Evolutionary conservation across 2,329 filamentous ascomycete genomes (phyloP).

Genomic region (Juglanconis sp.): DNA sequence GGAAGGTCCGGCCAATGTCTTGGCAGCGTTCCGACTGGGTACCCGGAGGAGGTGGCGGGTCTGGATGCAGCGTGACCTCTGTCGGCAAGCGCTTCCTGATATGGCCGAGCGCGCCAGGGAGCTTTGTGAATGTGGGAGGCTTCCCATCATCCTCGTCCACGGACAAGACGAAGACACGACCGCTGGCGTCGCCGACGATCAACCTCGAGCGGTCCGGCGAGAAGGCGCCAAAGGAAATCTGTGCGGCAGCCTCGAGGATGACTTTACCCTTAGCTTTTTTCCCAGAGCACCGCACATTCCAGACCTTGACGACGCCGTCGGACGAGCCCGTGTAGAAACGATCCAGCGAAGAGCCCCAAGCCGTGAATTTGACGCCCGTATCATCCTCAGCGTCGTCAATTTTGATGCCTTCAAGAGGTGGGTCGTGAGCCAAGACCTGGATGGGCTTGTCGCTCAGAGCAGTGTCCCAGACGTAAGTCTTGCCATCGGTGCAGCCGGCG

Average conservation of each 20-base stretch:
- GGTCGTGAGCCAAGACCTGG: slow-evolving; percentile 53
- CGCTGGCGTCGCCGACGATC: slow-evolving; percentile 59
- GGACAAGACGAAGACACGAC: slow-evolving; percentile 55
- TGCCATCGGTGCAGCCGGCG: slow-evolving; percentile 60
- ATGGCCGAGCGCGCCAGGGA: slow-evolving; percentile 33
- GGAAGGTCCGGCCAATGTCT: slow-evolving; percentile 27
- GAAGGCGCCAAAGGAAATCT: slow-evolving; percentile 57
- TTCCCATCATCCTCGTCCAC: slow-evolving; percentile 42
- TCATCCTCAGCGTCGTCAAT: slow-evolving; percentile 40
- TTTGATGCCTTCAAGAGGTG: slow-evolving; percentile 10
- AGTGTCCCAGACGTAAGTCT: slow-evolving; percentile 63
- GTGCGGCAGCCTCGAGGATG: slow-evolving; percentile 52
- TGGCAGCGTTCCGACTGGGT: slow-evolving; percentile 22
- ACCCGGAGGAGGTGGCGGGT: slow-evolving; percentile 39
- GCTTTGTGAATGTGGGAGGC: slow-evolving; percentile 30
- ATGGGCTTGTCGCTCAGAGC: slow-evolving; percentile 52
- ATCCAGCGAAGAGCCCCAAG: slow-evolving; percentile 56
- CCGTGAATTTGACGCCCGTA: slow-evolving; percentile 60
- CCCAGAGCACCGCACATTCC: slow-evolving; percentile 50
- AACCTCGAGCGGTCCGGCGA: slow-evolving; percentile 54
- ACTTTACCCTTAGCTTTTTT: slow-evolving; percentile 46
- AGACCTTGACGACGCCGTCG: slow-evolving; percentile 60
- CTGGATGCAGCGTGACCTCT: slow-evolving; percentile 48
- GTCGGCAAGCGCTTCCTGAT: slow-evolving; percentile 40
- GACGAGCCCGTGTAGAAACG: slow-evolving; percentile 63